phyloP scores from a whole-genome alignment of 768 basidiomycete species.

The Lyophyllum semitale region DNA sequence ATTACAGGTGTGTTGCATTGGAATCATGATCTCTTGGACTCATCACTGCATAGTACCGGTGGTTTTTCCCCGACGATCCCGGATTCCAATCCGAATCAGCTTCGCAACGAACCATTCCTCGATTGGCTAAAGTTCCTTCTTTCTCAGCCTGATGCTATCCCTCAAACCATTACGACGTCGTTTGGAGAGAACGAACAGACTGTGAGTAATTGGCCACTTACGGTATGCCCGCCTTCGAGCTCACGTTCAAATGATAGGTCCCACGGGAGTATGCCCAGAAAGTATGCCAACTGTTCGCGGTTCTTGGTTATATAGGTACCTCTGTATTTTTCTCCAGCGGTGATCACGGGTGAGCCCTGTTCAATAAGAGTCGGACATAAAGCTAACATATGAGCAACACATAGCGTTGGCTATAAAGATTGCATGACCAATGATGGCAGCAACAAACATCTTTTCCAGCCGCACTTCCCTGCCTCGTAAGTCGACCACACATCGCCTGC shows the following conservation, averaged over 20 bases:
- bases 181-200: slow-evolving; percentile 67
- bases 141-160: slow-evolving; percentile 41
- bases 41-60: slow-evolving; percentile 66
- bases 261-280: slow-evolving; percentile 59
- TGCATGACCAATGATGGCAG: slow-evolving; percentile 51
- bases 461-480: slow-evolving; percentile 54
- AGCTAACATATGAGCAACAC: not conserved
- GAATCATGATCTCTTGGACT: too few species aligned
- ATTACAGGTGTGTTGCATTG: slow-evolving; percentile 45
- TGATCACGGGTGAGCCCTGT: slow-evolving; percentile 45
- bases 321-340: slow-evolving; percentile 68
- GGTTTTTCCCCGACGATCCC: slow-evolving; percentile 63
- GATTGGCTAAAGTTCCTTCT: slow-evolving; percentile 64
- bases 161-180: slow-evolving; percentile 62
- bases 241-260: slow-evolving; percentile 34
- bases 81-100: slow-evolving; percentile 51
- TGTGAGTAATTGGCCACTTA: slow-evolving; percentile 21
- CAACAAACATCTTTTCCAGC: slow-evolving; percentile 50
- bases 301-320: slow-evolving; percentile 60
- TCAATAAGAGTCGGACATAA: not conserved
- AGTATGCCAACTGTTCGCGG: slow-evolving; percentile 64
- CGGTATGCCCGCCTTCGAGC: not conserved
- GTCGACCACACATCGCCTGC: slow-evolving; percentile 1
- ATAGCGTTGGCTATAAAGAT: slow-evolving; percentile 59
- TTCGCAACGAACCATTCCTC: slow-evolving; percentile 65